Conservation (phyloP, 1,284 basidiomycete genomes). For the Acaromyces ingoldii region DNA sequence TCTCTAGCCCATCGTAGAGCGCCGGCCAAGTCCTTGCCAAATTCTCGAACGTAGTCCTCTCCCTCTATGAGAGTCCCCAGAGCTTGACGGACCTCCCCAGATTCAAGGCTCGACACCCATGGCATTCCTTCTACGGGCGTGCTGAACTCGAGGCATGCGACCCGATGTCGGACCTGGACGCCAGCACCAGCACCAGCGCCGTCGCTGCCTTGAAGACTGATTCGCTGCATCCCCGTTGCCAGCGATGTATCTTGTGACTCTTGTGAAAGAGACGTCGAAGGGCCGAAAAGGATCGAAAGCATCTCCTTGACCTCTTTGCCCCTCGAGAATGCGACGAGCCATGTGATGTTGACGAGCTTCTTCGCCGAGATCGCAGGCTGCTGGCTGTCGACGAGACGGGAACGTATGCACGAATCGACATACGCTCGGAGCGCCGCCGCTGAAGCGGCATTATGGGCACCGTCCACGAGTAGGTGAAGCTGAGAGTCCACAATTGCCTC, state of each 20-base stretch:
- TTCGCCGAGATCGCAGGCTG: not conserved
- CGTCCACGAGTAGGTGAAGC: slow-evolving; percentile 70
- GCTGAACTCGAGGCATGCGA: slow-evolving; percentile 33
- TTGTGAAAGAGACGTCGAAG: not conserved
- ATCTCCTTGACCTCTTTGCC: slow-evolving; percentile 40
- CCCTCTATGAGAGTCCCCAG: slow-evolving; percentile 4
- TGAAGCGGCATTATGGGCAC: slow-evolving; percentile 90
- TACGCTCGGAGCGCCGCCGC: slow-evolving; percentile 68
- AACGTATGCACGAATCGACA: slow-evolving; percentile 54
- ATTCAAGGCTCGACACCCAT: slow-evolving; percentile 31
- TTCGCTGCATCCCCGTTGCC: not conserved
- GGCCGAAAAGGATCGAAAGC: slow-evolving; percentile 22
- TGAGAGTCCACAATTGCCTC: not conserved
- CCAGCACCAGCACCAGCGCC: no score
- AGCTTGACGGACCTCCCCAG: slow-evolving; percentile 9
- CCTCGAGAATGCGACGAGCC: slow-evolving; percentile 40
- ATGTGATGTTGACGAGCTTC: slow-evolving; percentile 22
- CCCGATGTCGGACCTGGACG: slow-evolving; percentile 23
- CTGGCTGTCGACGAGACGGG: not conserved
- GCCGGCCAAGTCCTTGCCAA: not conserved
- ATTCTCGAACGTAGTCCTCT: slow-evolving; percentile 13
- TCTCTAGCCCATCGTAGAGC: slow-evolving; percentile 8
- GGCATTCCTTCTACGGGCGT: slow-evolving; percentile 50
- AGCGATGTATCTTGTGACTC: not conserved
- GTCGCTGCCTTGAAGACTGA: not conserved